Evolutionary conservation across 768 basidiomycete genomes (phyloP).

Genomic region (Paxillus rubicundulus): DNA sequence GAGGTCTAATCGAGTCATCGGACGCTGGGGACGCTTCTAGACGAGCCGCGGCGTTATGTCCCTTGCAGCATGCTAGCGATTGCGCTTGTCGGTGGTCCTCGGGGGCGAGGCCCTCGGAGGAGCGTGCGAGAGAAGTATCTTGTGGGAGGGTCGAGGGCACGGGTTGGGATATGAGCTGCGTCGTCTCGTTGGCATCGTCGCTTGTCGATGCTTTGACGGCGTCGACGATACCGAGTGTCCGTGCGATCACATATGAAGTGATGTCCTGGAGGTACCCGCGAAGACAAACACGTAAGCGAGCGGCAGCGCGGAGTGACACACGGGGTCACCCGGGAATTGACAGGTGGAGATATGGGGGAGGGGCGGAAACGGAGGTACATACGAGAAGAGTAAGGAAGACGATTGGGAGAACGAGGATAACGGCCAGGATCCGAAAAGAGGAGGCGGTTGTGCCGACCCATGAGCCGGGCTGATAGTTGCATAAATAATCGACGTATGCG

Average conservation of each 20-base stretch:
- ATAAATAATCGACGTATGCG: conserved; percentile 60
- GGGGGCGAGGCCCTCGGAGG: conserved; percentile 13
- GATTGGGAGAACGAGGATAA: conserved; percentile 46
- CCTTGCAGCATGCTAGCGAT: neutral
- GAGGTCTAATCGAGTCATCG: conserved; percentile 22
- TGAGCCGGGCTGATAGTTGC: conserved; percentile 61
- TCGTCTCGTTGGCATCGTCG: conserved; percentile 37
- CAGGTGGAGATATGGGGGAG: conserved; percentile 16
- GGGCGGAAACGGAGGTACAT: conserved; percentile 27
- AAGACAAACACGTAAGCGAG: neutral
- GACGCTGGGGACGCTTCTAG: neutral
- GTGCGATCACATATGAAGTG: conserved; percentile 76
- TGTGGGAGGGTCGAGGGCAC: conserved; percentile 4
- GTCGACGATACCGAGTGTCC: conserved; percentile 77
- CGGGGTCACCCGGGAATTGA: conserved; percentile 1
- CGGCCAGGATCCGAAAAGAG: conserved; percentile 61
- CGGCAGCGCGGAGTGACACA: neutral
- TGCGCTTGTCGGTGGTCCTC: conserved; percentile 5
- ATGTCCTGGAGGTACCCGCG: conserved; percentile 54
- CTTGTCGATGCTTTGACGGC: conserved; percentile 71
- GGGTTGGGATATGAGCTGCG: neutral
- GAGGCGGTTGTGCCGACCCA: conserved; percentile 67
- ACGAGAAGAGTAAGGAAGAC: conserved; percentile 67
- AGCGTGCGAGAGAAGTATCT: conserved; percentile 1
- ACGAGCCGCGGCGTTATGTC: neutral